Evolutionary conservation across 352 stramenopile genomes (phyloP).

Genomic region (Pythium vanterpoolii): DNA sequence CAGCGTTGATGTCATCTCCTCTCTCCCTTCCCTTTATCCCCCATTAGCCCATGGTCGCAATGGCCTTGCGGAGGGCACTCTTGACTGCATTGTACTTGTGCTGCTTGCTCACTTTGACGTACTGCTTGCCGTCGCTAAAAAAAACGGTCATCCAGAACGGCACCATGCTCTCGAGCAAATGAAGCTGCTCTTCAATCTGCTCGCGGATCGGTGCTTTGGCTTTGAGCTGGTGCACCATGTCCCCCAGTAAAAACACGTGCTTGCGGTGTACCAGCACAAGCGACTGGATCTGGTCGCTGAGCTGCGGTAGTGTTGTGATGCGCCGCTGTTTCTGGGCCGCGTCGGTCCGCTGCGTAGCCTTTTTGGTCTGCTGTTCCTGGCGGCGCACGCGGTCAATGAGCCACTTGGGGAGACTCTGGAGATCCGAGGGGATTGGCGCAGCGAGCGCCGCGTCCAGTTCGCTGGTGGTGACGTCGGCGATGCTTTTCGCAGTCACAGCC

Average conservation of each 20-base stretch:
- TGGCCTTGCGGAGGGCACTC: constrained; percentile 43
- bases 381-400: constrained; percentile 72
- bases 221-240: constrained; percentile 41
- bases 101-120: constrained; percentile 50
- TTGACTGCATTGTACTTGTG: constrained; percentile 75
- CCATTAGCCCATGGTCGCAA: constrained; percentile 22
- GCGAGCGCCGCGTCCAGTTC: constrained; percentile 44
- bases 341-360: constrained; percentile 37
- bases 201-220: constrained; percentile 19
- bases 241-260: constrained; percentile 45
- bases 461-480: constrained; percentile 19
- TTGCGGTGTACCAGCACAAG: constrained; percentile 66
- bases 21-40: neutral
- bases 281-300: constrained; percentile 76
- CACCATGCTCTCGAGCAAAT: constrained; percentile 61
- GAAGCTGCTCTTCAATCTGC: constrained; percentile 65
- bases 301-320: constrained; percentile 55
- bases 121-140: constrained; percentile 58
- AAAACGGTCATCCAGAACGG: constrained; percentile 76
- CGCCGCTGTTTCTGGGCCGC: constrained; percentile 42
- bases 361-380: constrained; percentile 45
- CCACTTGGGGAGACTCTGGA: constrained; percentile 70
- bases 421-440: constrained; percentile 58
- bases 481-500: constrained; percentile 8
- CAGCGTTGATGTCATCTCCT: neutral